These are phyloP conservation scores for Ramichloridium luteum DNA, from an alignment of 2,329 filamentous ascomycete species.

Conservation along the genomic window DNA sequence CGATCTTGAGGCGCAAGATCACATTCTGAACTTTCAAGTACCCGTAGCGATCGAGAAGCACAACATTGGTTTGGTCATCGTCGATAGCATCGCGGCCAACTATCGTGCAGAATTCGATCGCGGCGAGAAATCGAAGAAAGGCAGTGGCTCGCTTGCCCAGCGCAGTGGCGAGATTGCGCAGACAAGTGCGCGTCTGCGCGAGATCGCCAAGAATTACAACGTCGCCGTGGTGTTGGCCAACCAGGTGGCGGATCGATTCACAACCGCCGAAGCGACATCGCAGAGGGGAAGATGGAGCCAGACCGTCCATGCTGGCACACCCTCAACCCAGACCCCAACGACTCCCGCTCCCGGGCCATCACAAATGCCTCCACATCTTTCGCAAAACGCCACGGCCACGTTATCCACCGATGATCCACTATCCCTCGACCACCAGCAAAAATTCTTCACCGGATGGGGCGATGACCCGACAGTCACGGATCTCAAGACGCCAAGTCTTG, in stretches of 20 bases:
- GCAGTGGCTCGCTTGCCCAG: constrained; percentile 10
- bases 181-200: constrained; percentile 61
- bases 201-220: constrained; percentile 59
- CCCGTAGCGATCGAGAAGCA: constrained; percentile 69
- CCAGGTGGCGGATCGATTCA: constrained; percentile 84
- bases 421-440: constrained; percentile 75
- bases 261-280: constrained; percentile 7
- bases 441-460: constrained; percentile 94
- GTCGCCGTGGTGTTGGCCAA: constrained; percentile 87
- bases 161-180: constrained; percentile 66
- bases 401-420: constrained; percentile 44
- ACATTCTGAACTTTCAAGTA: constrained; percentile 85
- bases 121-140: constrained; percentile 24
- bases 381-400: constrained; percentile 21
- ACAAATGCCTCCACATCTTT: constrained; percentile 12
- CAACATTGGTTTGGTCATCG: constrained; percentile 65
- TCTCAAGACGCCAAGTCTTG: constrained; percentile 74
- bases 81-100: constrained; percentile 91
- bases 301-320: constrained; percentile 3
- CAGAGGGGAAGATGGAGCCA: too few relatives aligned
- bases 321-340: neutral
- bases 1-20: constrained; percentile 88
- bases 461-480: constrained; percentile 39
- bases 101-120: constrained; percentile 79
- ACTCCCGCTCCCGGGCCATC: neutral